Base-by-base conservation (phyloP, 2,329 filamentous ascomycete species). In the Saccharata proteae region DNA sequence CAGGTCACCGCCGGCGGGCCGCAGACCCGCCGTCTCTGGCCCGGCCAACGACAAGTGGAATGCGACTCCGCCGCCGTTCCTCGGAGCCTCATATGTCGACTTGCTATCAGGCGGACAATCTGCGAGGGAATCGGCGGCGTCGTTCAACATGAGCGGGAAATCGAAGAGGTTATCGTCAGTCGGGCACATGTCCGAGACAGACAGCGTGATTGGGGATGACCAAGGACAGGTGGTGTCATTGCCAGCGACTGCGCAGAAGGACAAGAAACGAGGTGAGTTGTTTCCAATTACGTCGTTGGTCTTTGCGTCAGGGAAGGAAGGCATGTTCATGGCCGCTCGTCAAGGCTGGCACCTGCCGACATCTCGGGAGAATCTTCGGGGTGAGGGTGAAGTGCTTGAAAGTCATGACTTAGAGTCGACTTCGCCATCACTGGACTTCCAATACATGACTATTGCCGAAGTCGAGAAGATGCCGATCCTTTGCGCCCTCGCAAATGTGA, bases 261-360 rank as follows among this genome's bases (percentile, higher is more conserved):
- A 54, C 28, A 47, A 45, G 41, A 54, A 49, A 35, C 44, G 52
- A 43, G 49, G 51, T 52, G 42, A 40, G 51, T 44, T n/a, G n/a
- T n/a, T n/a, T n/a, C n/a, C n/a, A n/a, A n/a, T n/a, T n/a, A n/a
- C n/a, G n/a, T n/a, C n/a, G n/a, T n/a, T n/a, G n/a, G n/a, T n/a
- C n/a, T n/a, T n/a, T n/a, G n/a, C n/a, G n/a, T n/a, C n/a, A n/a
- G n/a, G n/a, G n/a, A n/a, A n/a, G n/a, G n/a, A n/a, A n/a, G n/a
- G n/a, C n/a, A n/a, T n/a, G n/a, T n/a, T n/a, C n/a, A n/a, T n/a
- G n/a, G n/a, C n/a, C n/a, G n/a, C n/a, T n/a, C n/a, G n/a, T n/a
- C n/a, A n/a, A n/a, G n/a, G n/a, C n/a, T n/a, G n/a, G n/a, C n/a
- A n/a, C n/a, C n/a, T n/a, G n/a, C n/a, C n/a, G n/a, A n/a, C n/a